Evolutionary conservation across 1,284 basidiomycete genomes (phyloP).

Genomic region (Cutaneotrichosporon curvatum): DNA sequence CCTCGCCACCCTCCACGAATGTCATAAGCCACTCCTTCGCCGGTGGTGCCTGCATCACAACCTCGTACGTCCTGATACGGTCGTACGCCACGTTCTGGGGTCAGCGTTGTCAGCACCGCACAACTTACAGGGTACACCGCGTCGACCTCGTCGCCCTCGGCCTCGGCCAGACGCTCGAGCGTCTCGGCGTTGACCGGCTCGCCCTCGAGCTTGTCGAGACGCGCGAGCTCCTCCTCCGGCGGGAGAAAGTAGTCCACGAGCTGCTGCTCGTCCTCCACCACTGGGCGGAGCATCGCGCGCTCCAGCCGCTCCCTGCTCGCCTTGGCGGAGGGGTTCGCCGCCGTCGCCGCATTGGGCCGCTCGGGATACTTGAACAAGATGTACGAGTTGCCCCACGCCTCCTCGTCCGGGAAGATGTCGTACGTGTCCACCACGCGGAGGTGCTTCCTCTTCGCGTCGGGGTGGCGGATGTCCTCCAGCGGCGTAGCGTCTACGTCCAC

Average conservation of each 20-base stretch:
- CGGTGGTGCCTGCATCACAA: conserved; percentile 22
- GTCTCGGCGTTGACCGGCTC: conserved; percentile 20
- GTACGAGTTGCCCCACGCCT: conserved; percentile 83
- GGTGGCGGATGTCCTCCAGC: conserved; percentile 57
- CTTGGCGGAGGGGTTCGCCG: conserved; percentile 59
- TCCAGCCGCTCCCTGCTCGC: conserved; percentile 54
- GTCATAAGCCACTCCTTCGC: conserved; percentile 71
- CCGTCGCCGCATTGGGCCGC: conserved; percentile 62
- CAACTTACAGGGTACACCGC: conserved; percentile 28
- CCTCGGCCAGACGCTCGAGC: conserved; percentile 11
- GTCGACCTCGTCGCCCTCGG: conserved; percentile 23
- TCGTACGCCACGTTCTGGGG: conserved; percentile 32
- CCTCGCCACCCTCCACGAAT: conserved; percentile 50
- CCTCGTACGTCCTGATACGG: conserved; percentile 41
- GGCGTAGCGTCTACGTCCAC: conserved; percentile 55
- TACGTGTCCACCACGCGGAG: conserved; percentile 72
- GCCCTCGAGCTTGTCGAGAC: conserved; percentile 20
- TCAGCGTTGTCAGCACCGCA: background rate
- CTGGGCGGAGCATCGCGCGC: conserved; percentile 75
- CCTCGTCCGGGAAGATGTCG: conserved; percentile 76
- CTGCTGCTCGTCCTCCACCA: conserved; percentile 70
- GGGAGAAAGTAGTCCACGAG: conserved; percentile 85
- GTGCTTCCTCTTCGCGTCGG: conserved; percentile 60
- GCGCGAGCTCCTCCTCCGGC: conserved; percentile 57
- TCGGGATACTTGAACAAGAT: conserved; percentile 83